Conservation (phyloP, 768 basidiomycete genomes). For the Lentinula aciculospora region DNA sequence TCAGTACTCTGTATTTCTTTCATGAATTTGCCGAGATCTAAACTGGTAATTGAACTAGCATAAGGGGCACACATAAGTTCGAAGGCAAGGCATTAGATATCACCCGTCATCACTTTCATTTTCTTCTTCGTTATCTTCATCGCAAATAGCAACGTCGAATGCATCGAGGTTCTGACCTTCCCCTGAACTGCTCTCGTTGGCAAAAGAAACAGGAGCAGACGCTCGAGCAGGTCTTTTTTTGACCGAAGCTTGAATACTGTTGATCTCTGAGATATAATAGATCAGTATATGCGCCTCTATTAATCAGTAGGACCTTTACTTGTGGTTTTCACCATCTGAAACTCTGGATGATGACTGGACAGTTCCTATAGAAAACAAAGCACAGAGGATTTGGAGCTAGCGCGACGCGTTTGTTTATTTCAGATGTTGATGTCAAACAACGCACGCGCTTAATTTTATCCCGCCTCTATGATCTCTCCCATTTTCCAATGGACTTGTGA, state of each 20-base stretch:
- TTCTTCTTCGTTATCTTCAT: neutral
- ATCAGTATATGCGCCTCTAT: neutral
- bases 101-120: conserved; percentile 14
- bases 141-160: conserved; percentile 3
- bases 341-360: too few species aligned
- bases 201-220: conserved; percentile 13
- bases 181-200: conserved; percentile 11
- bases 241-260: neutral
- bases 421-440: neutral
- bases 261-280: neutral
- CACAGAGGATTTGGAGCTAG: neutral
- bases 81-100: neutral
- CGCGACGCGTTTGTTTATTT: conserved; percentile 13
- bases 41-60: neutral
- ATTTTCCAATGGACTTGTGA: conserved; percentile 43
- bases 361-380: neutral
- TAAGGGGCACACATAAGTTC: neutral
- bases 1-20: conserved; percentile 18
- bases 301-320: conserved; percentile 9
- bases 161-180: conserved; percentile 2
- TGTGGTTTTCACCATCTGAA: conserved; percentile 21
- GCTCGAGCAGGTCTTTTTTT: conserved; percentile 15
- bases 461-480: too few species aligned
- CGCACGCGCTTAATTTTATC: too few species aligned
- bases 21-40: conserved; percentile 8